Evolutionary conservation across 139 green algal species (phyloP).

Genomic region (Bryopsis sp.): DNA sequence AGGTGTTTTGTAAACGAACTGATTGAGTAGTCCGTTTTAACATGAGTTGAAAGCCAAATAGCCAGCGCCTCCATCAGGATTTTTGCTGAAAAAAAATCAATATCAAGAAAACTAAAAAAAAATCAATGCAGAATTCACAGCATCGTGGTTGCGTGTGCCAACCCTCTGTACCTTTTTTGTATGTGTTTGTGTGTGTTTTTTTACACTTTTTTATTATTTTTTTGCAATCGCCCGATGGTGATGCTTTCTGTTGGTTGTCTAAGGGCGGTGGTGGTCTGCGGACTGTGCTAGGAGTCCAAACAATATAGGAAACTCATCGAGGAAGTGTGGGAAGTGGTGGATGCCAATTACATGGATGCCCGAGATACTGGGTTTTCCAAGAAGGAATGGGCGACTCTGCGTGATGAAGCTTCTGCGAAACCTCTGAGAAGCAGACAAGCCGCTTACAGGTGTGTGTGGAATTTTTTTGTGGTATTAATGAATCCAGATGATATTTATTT

Average conservation of each 20-base stretch:
- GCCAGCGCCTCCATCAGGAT: no score
- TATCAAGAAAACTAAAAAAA: no score
- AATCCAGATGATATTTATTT: no score
- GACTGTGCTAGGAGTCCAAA: background rate
- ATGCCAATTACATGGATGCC: slow-evolving; percentile 69
- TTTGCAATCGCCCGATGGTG: background rate
- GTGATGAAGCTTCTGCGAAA: slow-evolving; percentile 34
- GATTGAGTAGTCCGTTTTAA: no score
- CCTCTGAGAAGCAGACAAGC: slow-evolving; percentile 23
- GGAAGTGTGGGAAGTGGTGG: slow-evolving; percentile 64
- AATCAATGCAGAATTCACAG: no score
- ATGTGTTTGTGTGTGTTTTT: background rate
- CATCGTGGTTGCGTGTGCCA: no score
- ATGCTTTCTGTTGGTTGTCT: background rate
- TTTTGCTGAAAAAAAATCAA: no score
- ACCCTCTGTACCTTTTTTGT: background rate
- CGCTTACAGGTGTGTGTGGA: slow-evolving; percentile 44
- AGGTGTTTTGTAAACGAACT: no score
- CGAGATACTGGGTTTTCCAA: slow-evolving; percentile 31
- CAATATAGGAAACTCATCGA: slow-evolving; percentile 28
- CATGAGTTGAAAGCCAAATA: no score
- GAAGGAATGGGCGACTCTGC: slow-evolving; percentile 28
- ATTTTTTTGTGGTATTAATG: no score
- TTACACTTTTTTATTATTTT: background rate
- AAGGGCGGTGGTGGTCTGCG: background rate